phyloP scores from a whole-genome alignment of 805 yeast genomes.

The Wickerhamomyces pijperi region DNA sequence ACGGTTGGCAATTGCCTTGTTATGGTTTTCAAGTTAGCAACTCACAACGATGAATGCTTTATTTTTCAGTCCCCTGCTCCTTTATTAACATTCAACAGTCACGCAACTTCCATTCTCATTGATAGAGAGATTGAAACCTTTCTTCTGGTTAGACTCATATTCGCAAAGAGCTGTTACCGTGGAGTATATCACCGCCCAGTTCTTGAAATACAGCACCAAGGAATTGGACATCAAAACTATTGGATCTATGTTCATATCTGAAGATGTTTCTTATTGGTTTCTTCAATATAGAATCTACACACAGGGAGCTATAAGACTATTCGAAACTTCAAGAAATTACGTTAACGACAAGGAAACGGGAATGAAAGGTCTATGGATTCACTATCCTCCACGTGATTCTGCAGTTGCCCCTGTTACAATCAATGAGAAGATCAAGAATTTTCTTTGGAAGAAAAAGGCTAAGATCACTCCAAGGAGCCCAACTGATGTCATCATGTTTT shows the following conservation, averaged over 20 bases:
- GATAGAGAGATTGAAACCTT: neutral
- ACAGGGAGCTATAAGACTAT: conserved; percentile 1
- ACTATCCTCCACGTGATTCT: conserved; percentile 19
- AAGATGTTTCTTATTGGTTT: neutral
- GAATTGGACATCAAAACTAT: conserved; percentile 1
- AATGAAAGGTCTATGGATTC: conserved; percentile 23
- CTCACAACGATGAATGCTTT: too few species aligned
- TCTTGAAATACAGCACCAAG: neutral
- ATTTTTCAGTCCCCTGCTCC: too few species aligned
- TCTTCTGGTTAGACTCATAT: neutral
- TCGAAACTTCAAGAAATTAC: conserved; percentile 3
- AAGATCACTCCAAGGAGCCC: too few species aligned
- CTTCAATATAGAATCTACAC: conserved; percentile 1
- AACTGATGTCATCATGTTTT: conserved; percentile 30
- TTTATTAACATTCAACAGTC: neutral
- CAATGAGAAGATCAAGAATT: conserved; percentile 6
- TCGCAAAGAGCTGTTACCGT: conserved; percentile 2
- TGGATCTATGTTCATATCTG: neutral
- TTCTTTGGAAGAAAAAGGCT: too few species aligned
- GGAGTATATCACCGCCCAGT: conserved; percentile 1
- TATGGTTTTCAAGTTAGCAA: too few species aligned
- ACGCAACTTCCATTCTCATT: neutral
- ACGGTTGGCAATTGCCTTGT: too few species aligned
- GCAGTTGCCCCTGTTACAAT: too few species aligned
- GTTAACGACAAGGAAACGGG: conserved; percentile 12